Percentiles rank a stretch among this genome's conserved stretches.
Evolutionary conservation across 2,329 filamentous ascomycete species (phyloP).

Genomic region (Lachnellula cervina): DNA sequence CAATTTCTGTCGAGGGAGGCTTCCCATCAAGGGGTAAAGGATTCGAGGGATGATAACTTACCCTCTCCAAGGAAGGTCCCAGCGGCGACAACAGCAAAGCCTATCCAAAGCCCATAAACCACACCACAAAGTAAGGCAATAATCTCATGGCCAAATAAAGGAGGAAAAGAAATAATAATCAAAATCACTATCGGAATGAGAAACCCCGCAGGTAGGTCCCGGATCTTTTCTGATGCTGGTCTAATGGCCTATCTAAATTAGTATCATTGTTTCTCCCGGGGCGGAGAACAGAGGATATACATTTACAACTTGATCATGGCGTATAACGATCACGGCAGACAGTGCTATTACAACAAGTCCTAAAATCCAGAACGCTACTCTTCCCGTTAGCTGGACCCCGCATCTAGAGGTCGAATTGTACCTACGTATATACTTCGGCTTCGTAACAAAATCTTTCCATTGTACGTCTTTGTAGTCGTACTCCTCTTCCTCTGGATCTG

Average conservation of each 20-base stretch:
- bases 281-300: slow-evolving; percentile 19
- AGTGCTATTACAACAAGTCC: slow-evolving; percentile 28
- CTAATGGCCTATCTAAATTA: slow-evolving; percentile 27
- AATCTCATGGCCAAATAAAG: slow-evolving; percentile 40
- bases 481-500: slow-evolving; percentile 16
- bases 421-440: slow-evolving; percentile 33
- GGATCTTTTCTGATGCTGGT: slow-evolving; percentile 36
- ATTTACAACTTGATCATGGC: slow-evolving; percentile 36
- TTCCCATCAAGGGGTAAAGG: background rate
- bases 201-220: slow-evolving; percentile 36
- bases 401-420: background rate
- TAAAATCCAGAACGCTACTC: slow-evolving; percentile 29
- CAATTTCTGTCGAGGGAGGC: background rate
- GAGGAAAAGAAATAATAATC: slow-evolving; percentile 38
- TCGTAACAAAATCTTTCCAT: slow-evolving; percentile 34
- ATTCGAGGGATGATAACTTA: slow-evolving; percentile 12
- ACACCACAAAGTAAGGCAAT: slow-evolving; percentile 39
- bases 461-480: slow-evolving; percentile 34
- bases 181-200: slow-evolving; percentile 38
- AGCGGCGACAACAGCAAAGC: slow-evolving; percentile 38
- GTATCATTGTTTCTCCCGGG: background rate
- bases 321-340: slow-evolving; percentile 33
- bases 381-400: slow-evolving; percentile 1
- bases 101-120: slow-evolving; percentile 39
- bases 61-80: slow-evolving; percentile 39